Evolutionary conservation across 805 yeast species (phyloP).

Genomic region (Saccharomycopsis olivae): DNA sequence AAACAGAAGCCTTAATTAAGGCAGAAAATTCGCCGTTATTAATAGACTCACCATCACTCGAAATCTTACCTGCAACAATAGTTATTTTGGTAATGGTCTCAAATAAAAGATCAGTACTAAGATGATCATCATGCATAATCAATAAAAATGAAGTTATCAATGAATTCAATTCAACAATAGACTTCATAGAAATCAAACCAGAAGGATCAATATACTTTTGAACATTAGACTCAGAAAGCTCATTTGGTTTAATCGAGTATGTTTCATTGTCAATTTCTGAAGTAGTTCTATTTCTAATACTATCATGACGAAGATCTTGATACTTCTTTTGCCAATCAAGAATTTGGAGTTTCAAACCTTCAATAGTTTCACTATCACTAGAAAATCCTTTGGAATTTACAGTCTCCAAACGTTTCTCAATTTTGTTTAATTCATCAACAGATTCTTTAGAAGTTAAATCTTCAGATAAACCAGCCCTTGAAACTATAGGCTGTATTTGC

Average conservation of each 20-base stretch:
- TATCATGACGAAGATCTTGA: slow-evolving; percentile 34
- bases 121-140: slow-evolving; percentile 20
- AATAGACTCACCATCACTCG: slow-evolving; percentile 22
- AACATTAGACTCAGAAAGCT: slow-evolving; percentile 24
- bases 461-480: slow-evolving; percentile 1
- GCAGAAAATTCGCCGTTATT: slow-evolving; percentile 32
- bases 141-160: slow-evolving; percentile 28
- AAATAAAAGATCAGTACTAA: slow-evolving; percentile 34
- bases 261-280: neutral
- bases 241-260: slow-evolving; percentile 17
- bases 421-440: slow-evolving; percentile 5
- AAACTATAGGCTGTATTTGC: slow-evolving; percentile 1
- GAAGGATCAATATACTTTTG: slow-evolving; percentile 23
- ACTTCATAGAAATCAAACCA: slow-evolving; percentile 38
- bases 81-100: slow-evolving; percentile 42
- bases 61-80: slow-evolving; percentile 25
- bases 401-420: slow-evolving; percentile 9
- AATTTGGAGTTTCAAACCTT: slow-evolving; percentile 27
- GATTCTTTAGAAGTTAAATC: slow-evolving; percentile 8
- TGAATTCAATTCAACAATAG: slow-evolving; percentile 37
- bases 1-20: slow-evolving; percentile 52
- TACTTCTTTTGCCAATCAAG: slow-evolving; percentile 41
- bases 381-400: slow-evolving; percentile 5
- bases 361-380: slow-evolving; percentile 20
- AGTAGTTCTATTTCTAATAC: slow-evolving; percentile 21